These are phyloP conservation scores for Tripidium arundinaceum DNA, from an alignment of 202 grass and related monocot species.

Conservation along the genomic window DNA sequence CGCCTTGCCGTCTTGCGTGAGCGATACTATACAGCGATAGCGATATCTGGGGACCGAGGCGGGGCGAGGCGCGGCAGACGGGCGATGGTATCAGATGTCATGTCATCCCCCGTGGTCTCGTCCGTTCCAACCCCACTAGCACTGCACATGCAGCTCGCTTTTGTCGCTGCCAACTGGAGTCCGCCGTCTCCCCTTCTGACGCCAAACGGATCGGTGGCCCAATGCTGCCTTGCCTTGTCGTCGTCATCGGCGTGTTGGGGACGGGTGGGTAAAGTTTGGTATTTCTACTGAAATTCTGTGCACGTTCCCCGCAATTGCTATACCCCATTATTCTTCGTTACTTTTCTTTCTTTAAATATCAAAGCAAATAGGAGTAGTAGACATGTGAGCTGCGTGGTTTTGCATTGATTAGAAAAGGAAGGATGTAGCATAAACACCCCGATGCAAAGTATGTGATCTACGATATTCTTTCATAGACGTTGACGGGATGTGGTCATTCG, in stretches of 20 bases:
- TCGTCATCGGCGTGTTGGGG: background rate
- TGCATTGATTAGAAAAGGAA: no score
- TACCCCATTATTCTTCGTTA: background rate
- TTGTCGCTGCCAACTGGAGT: conserved; percentile 16
- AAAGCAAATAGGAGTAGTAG: no score
- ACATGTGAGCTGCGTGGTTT: no score
- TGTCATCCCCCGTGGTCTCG: background rate
- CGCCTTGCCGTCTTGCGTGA: background rate
- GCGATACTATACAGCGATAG: background rate
- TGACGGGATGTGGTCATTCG: background rate
- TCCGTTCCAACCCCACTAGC: conserved; percentile 3
- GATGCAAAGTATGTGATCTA: background rate
- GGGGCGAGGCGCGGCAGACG: background rate
- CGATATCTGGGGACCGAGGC: no score
- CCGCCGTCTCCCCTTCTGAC: background rate
- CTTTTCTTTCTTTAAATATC: background rate
- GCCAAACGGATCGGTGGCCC: conserved; percentile 1
- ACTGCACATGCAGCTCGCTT: background rate
- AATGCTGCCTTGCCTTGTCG: background rate
- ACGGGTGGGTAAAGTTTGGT: background rate
- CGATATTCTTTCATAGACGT: background rate
- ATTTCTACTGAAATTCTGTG: background rate
- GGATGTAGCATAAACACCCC: no score
- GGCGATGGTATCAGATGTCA: conserved; percentile 6
- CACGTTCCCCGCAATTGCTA: conserved; percentile 3